These are phyloP conservation scores for Daldinia grandis DNA, from an alignment of 495 filamentous ascomycete genomes.

Conservation along the genomic window DNA sequence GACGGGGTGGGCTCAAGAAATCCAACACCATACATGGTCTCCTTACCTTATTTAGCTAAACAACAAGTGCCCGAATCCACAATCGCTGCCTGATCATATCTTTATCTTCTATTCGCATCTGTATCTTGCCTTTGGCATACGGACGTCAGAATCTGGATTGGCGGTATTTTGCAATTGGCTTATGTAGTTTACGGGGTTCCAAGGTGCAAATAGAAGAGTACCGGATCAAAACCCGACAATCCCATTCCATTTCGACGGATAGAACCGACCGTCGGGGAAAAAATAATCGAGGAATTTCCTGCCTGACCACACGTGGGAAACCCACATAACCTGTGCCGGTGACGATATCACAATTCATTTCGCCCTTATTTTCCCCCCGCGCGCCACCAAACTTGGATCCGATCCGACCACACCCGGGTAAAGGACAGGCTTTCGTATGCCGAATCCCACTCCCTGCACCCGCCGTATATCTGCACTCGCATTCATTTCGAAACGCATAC, in stretches of 20 bases:
- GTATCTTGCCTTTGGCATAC: slow-evolving; percentile 11
- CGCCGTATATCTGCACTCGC: slow-evolving; percentile 1
- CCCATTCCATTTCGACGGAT: slow-evolving; percentile 15
- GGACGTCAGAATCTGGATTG: slow-evolving; percentile 5
- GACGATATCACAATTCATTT: slow-evolving; percentile 23
- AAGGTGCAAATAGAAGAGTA: slow-evolving; percentile 3
- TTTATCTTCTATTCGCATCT: slow-evolving; percentile 7
- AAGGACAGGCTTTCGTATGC: slow-evolving; percentile 29
- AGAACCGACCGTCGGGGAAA: slow-evolving; percentile 15
- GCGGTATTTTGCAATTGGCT: slow-evolving; percentile 14
- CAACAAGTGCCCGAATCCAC: slow-evolving; percentile 17
- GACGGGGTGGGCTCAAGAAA: not conserved
- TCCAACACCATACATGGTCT: not conserved
- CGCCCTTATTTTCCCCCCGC: slow-evolving; percentile 2
- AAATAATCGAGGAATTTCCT: slow-evolving; percentile 11
- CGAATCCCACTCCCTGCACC: slow-evolving; percentile 16
- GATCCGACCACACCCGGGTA: slow-evolving; percentile 2
- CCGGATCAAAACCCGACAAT: slow-evolving; percentile 8
- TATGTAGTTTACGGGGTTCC: not conserved
- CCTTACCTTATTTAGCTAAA: slow-evolving; percentile 14
- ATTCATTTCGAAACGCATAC: not conserved
- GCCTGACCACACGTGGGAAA: not conserved
- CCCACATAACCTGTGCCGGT: slow-evolving; percentile 20
- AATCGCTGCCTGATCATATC: slow-evolving; percentile 27
- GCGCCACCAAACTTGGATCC: slow-evolving; percentile 1